Percentiles rank a stretch among this genome's conserved stretches.
Conservation (phyloP, 2,329 filamentous ascomycete genomes). For the Stachybotrys elegans region DNA sequence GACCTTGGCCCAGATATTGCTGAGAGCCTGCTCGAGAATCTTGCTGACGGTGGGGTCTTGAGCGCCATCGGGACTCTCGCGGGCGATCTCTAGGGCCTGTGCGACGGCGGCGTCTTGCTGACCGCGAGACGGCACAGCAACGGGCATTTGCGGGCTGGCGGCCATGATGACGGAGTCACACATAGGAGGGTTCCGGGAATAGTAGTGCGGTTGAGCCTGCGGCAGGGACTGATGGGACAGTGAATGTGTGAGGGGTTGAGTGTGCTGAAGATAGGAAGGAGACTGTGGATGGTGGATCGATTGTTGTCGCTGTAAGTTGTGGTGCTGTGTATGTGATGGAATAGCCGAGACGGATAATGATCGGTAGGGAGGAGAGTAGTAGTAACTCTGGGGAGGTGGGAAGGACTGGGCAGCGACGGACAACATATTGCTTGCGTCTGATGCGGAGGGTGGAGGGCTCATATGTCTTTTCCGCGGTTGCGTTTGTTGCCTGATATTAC, state of each 20-base stretch:
- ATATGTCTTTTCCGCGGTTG: too few species aligned
- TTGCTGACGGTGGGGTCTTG: conserved; percentile 57
- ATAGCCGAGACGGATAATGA: too few species aligned
- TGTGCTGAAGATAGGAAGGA: too few species aligned
- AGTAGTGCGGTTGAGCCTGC: too few species aligned
- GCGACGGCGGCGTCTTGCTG: conserved; percentile 43
- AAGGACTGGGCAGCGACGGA: conserved; percentile 21
- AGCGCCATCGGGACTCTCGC: conserved; percentile 64
- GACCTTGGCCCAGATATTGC: conserved; percentile 64
- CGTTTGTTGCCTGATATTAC: too few species aligned
- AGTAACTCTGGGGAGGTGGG: too few species aligned
- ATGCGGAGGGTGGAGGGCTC: background rate
- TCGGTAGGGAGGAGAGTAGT: too few species aligned
- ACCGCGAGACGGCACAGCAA: conserved; percentile 8
- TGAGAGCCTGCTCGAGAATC: conserved; percentile 61
- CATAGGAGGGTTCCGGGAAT: background rate
- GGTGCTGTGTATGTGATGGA: too few species aligned
- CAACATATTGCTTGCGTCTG: conserved; percentile 16
- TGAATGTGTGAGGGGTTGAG: conserved; percentile 17
- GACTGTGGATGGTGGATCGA: too few species aligned
- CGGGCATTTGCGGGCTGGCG: conserved; percentile 11
- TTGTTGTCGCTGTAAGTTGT: too few species aligned
- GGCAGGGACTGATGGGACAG: too few species aligned
- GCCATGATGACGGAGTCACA: conserved; percentile 13
- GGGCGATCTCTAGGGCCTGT: conserved; percentile 69